phyloP scores from a whole-genome alignment of 768 basidiomycete genomes.

The Suillus placidus region DNA sequence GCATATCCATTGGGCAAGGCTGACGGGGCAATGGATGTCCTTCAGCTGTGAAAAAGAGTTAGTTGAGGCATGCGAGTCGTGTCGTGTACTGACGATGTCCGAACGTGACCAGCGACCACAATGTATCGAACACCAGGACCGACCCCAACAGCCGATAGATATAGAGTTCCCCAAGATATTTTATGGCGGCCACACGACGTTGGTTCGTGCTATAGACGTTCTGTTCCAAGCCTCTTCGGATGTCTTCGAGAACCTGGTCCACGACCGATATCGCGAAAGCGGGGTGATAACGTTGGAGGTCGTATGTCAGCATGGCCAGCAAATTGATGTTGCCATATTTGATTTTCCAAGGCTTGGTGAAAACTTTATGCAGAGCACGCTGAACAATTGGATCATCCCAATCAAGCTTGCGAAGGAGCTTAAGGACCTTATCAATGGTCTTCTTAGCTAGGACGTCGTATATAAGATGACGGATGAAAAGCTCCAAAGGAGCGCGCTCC shows the following conservation, averaged over 20 bases:
- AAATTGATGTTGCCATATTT: conserved; percentile 89
- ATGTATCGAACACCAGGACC: conserved; percentile 85
- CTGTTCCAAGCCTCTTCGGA: conserved; percentile 87
- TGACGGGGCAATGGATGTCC: conserved; percentile 84
- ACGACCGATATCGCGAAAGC: conserved; percentile 86
- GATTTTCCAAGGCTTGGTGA: conserved; percentile 99
- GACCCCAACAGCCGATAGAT: conserved; percentile 93
- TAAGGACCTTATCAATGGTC: conserved; percentile 95
- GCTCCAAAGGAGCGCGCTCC: conserved; percentile 80
- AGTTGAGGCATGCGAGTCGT: conserved; percentile 10
- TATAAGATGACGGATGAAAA: conserved; percentile 95
- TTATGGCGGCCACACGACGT: conserved; percentile 86
- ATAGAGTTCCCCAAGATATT: conserved; percentile 96
- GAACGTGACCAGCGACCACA: conserved; percentile 95
- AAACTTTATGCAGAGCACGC: conserved; percentile 77
- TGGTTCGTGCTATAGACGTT: conserved; percentile 97
- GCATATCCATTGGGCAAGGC: conserved; percentile 78
- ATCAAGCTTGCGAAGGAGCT: conserved; percentile 89
- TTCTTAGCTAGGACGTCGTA: conserved; percentile 92
- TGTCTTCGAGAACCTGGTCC: conserved; percentile 93
- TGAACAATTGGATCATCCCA: conserved; percentile 81
- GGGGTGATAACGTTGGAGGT: conserved; percentile 90
- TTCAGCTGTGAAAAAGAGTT: conserved; percentile 59
- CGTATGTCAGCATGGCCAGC: conserved; percentile 93
- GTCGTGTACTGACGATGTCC: conserved; percentile 81